Evolutionary conservation across 139 green algal species (phyloP).

Genomic region (Zygnema circumcarinatum): DNA sequence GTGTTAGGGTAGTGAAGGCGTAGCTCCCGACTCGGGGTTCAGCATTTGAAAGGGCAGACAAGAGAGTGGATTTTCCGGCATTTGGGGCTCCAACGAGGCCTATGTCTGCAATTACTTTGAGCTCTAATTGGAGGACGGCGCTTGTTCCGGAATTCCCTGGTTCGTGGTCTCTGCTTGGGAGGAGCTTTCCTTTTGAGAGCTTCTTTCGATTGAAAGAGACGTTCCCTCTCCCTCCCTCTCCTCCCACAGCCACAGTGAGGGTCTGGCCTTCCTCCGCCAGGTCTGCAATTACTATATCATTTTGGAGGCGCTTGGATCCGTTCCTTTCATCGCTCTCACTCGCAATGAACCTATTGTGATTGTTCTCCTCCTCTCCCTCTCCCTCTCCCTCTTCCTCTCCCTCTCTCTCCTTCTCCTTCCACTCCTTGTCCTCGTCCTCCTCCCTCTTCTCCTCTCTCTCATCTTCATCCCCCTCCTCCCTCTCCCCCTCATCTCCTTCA

Average conservation of each 20-base stretch:
- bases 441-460: constrained; percentile 13
- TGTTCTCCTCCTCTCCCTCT: background rate
- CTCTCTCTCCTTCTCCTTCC: background rate
- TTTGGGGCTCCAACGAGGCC: constrained; percentile 86
- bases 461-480: background rate
- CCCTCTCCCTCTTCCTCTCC: constrained; percentile 6
- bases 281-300: constrained; percentile 29
- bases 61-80: constrained; percentile 91
- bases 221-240: constrained; percentile 35
- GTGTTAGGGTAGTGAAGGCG: constrained; percentile 96
- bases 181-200: background rate
- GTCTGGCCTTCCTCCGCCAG: constrained; percentile 32
- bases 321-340: no score
- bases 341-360: background rate
- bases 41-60: constrained; percentile 76
- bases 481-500: no score
- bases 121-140: constrained; percentile 29
- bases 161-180: constrained; percentile 29
- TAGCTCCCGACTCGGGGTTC: constrained; percentile 83
- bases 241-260: constrained; percentile 9
- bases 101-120: constrained; percentile 45
- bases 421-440: constrained; percentile 4
- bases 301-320: constrained; percentile 10
- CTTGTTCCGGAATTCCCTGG: background rate
- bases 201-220: background rate